Evolutionary conservation across 768 basidiomycete species (phyloP).

Genomic region (Phylloporus arenicola): DNA sequence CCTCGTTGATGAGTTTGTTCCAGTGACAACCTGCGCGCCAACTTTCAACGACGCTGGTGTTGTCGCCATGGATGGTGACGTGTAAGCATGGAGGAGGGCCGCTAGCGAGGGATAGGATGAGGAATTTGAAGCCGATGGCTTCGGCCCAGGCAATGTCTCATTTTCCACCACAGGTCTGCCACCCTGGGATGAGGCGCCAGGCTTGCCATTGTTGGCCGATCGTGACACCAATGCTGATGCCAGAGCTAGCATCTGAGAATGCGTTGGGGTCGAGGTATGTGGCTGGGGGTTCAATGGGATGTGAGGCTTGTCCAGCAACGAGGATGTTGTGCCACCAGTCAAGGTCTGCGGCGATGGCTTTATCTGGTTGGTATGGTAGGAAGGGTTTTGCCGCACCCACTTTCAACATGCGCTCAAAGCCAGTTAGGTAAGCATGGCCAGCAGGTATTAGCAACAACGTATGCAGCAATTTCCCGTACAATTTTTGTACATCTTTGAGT

Average conservation of each 20-base stretch:
- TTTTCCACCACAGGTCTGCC: neutral
- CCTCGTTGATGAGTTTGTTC: constrained; percentile 9
- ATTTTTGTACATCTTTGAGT: neutral
- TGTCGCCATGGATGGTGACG: constrained; percentile 9
- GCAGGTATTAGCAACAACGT: constrained; percentile 21
- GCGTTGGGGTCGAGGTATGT: neutral
- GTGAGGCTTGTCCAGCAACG: too few species aligned
- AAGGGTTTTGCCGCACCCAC: constrained; percentile 29
- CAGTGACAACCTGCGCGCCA: constrained; percentile 4
- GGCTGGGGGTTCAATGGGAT: neutral
- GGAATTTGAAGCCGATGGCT: constrained; percentile 10
- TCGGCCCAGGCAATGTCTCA: constrained; percentile 21
- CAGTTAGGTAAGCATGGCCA: constrained; percentile 37
- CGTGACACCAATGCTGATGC: neutral
- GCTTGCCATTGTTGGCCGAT: neutral
- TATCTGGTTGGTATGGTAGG: constrained; percentile 14
- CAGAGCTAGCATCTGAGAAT: constrained; percentile 11
- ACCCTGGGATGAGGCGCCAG: constrained; percentile 7
- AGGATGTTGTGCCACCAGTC: neutral
- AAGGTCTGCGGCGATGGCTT: neutral
- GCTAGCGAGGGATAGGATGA: neutral
- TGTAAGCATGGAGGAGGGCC: neutral
- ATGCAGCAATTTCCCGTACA: constrained; percentile 8
- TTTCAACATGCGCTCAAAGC: constrained; percentile 36
- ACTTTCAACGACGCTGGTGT: constrained; percentile 15